Conservation (phyloP, 2,329 filamentous ascomycete species). For the Aureobasidium sp. region DNA sequence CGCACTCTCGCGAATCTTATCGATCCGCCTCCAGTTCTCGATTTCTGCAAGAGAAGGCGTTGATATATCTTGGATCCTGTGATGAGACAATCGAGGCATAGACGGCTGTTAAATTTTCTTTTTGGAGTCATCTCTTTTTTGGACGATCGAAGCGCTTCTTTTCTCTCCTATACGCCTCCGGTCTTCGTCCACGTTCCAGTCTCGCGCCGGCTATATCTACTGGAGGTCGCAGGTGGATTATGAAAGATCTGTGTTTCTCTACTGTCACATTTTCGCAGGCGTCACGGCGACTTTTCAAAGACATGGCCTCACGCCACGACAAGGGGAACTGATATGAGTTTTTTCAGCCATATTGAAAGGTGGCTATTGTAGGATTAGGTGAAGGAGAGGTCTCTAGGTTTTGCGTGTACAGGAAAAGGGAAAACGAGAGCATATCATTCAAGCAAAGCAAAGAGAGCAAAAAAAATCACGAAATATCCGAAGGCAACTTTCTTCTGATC, state of each 20-base stretch:
- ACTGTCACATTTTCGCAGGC: not conserved
- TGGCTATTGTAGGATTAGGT: slow-evolving; percentile 8
- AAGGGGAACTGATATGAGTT: not conserved
- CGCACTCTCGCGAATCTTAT: not conserved
- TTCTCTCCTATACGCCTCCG: not conserved
- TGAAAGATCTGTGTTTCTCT: not conserved
- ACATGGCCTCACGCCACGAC: not conserved
- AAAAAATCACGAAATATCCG: not conserved
- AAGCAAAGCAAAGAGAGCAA: not conserved
- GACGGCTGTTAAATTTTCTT: not conserved
- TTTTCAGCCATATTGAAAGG: not conserved
- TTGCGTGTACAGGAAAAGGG: slow-evolving; percentile 8
- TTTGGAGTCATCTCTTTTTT: not conserved
- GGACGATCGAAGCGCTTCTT: not conserved
- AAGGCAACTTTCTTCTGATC: not conserved
- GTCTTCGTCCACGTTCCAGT: not conserved
- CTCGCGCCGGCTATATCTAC: not conserved
- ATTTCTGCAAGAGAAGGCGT: not conserved
- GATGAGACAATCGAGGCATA: not conserved
- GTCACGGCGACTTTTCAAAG: not conserved
- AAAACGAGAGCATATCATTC: not conserved
- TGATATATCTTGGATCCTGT: not conserved
- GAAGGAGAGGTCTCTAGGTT: not conserved
- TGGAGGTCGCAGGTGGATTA: not conserved
- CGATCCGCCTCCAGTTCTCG: not conserved